Conservation (phyloP, 768 basidiomycete species). For the Tremella yokohamensis region DNA sequence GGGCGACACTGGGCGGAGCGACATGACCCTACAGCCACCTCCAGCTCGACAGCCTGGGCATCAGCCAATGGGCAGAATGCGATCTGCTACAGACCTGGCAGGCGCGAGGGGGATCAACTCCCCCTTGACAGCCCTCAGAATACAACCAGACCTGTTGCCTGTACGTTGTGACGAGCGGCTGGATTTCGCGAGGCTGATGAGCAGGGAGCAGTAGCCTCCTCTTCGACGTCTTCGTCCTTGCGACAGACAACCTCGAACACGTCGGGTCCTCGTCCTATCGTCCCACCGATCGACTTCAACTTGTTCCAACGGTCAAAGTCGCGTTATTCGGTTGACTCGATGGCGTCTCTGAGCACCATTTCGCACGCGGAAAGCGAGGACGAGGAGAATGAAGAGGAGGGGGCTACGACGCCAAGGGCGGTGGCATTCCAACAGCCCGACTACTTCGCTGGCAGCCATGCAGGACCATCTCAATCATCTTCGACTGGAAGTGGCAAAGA, state of each 20-base stretch:
- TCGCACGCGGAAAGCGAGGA: background rate
- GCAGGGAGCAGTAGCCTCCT: too few relatives aligned
- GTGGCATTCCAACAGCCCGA: conserved; percentile 8
- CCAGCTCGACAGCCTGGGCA: background rate
- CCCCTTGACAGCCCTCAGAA: conserved; percentile 1
- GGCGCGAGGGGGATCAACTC: background rate
- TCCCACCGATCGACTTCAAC: conserved; percentile 25
- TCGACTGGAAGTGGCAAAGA: background rate
- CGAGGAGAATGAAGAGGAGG: conserved; percentile 12
- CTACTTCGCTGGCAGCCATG: conserved; percentile 19
- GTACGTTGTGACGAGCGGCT: background rate
- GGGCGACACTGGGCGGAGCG: too few relatives aligned
- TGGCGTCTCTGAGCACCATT: conserved; percentile 1
- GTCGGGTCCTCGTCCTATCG: conserved; percentile 2
- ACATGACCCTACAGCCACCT: too few relatives aligned
- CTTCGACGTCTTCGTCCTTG: background rate
- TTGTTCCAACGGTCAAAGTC: conserved; percentile 30
- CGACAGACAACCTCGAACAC: background rate
- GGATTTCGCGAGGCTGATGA: too few relatives aligned
- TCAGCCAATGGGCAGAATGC: background rate
- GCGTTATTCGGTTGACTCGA: conserved; percentile 32
- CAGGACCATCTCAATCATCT: conserved; percentile 5
- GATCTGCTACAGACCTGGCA: background rate
- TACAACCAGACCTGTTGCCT: conserved; percentile 1
- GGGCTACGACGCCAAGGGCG: conserved; percentile 34